Conservation (phyloP, 2,329 filamentous ascomycete genomes). For the Paraconiothyrium sp. region DNA sequence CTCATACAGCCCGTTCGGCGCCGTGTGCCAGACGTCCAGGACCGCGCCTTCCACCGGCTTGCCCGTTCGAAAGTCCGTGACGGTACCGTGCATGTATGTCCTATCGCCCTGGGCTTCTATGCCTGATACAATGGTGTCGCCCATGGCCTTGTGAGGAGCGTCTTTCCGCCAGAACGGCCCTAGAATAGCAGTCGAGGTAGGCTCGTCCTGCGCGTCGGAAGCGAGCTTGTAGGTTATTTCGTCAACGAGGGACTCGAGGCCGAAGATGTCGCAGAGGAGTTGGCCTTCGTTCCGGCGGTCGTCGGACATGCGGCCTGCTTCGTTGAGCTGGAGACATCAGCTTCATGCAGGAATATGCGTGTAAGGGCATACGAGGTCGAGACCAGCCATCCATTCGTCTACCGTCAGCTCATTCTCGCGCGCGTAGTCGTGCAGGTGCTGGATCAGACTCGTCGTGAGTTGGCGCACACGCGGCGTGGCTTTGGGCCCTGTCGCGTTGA, state of each 20-base stretch:
- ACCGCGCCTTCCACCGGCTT: constrained; percentile 71
- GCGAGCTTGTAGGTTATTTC: constrained; percentile 78
- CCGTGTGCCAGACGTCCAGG: constrained; percentile 83
- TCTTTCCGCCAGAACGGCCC: constrained; percentile 85
- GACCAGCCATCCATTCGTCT: constrained; percentile 80
- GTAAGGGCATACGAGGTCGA: constrained; percentile 66
- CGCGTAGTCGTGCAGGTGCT: constrained; percentile 80
- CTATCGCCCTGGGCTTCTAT: constrained; percentile 61
- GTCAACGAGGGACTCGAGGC: constrained; percentile 72
- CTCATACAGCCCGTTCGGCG: constrained; percentile 73
- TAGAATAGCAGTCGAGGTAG: constrained; percentile 80
- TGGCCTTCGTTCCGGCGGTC: constrained; percentile 71
- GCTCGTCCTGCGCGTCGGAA: constrained; percentile 58
- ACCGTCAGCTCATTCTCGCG: constrained; percentile 79
- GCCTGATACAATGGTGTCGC: constrained; percentile 69
- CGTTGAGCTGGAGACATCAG: constrained; percentile 59
- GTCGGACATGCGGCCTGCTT: constrained; percentile 70
- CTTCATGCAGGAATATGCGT: neutral
- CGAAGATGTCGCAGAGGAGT: constrained; percentile 66
- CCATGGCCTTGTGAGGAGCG: constrained; percentile 75
- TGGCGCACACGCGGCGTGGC: constrained; percentile 70
- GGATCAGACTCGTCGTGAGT: constrained; percentile 71
- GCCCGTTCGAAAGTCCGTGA: constrained; percentile 67
- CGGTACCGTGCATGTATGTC: constrained; percentile 71
- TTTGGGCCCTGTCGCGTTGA: constrained; percentile 77